These are phyloP conservation scores for Boletus reticuloceps DNA, from an alignment of 768 basidiomycete genomes.

Conservation along the genomic window DNA sequence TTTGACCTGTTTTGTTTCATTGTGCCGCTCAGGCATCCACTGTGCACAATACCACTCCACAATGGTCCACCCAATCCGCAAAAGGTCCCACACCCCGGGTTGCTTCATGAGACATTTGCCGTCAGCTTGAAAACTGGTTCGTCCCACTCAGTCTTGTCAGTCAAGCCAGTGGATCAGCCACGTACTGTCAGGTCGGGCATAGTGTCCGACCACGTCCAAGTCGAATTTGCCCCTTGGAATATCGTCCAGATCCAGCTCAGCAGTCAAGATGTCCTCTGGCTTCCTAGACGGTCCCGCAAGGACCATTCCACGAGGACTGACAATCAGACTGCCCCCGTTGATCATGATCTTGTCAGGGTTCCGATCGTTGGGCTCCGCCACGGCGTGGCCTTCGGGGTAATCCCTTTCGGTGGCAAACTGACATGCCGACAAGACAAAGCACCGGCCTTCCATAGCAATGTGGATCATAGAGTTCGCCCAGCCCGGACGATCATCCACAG, in stretches of 20 bases:
- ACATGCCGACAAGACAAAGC: conserved; percentile 64
- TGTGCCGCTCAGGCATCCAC: neutral
- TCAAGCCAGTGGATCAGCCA: neutral
- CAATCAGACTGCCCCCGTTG: conserved; percentile 59
- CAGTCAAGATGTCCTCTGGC: conserved; percentile 52
- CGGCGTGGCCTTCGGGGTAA: conserved; percentile 48
- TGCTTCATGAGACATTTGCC: neutral
- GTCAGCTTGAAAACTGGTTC: conserved; percentile 30
- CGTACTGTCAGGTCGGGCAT: conserved; percentile 57
- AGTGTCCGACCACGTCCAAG: conserved; percentile 60
- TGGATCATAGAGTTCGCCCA: conserved; percentile 62
- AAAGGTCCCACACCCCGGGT: neutral
- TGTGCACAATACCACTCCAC: neutral
- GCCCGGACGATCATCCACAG: conserved; percentile 54
- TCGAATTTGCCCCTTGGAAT: conserved; percentile 58
- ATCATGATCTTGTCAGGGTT: conserved; percentile 53
- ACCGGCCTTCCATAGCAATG: conserved; percentile 66
- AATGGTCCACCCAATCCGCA: neutral
- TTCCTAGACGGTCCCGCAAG: conserved; percentile 58
- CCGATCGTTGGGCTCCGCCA: conserved; percentile 36
- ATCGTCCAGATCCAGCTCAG: conserved; percentile 59
- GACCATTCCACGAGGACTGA: conserved; percentile 54
- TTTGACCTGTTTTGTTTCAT: conserved; percentile 15
- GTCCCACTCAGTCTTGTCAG: conserved; percentile 4
- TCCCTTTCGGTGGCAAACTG: conserved; percentile 56